phyloP scores from a whole-genome alignment of 2,329 filamentous ascomycete species.

The Fusarium sp. region DNA sequence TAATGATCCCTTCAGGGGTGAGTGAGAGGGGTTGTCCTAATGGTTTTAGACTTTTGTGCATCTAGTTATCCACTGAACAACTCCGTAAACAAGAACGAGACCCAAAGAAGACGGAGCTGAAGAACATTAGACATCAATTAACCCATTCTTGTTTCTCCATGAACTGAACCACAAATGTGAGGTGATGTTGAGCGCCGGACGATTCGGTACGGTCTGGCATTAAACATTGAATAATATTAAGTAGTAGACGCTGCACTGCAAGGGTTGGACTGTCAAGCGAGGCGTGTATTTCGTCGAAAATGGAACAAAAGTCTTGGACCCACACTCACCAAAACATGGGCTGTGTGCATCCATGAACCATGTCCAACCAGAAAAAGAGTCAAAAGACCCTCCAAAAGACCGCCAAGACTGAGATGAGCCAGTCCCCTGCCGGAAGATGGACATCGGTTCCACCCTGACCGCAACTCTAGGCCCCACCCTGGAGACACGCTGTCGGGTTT shows the following conservation, averaged over 20 bases:
- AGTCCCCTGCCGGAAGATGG: constrained; percentile 17
- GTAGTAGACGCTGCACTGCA: constrained; percentile 25
- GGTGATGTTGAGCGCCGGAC: background rate
- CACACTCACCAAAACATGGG: constrained; percentile 6
- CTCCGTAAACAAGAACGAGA: no score
- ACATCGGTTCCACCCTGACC: constrained; percentile 37
- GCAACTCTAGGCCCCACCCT: constrained; percentile 39
- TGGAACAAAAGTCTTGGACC: constrained; percentile 12
- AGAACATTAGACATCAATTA: background rate
- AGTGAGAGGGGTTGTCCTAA: background rate
- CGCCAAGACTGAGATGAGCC: constrained; percentile 10
- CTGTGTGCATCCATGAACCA: no score
- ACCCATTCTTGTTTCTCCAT: constrained; percentile 22
- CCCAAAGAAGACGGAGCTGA: no score
- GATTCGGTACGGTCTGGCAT: background rate
- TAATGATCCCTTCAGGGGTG: constrained; percentile 29
- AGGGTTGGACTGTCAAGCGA: constrained; percentile 20
- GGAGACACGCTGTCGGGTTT: constrained; percentile 38
- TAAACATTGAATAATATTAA: no score
- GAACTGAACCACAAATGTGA: constrained; percentile 12
- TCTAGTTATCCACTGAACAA: no score
- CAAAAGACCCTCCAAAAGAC: background rate
- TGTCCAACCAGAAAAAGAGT: no score
- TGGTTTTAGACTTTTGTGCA: no score
- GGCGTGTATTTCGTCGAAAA: constrained; percentile 26